Evolutionary conservation across 495 filamentous ascomycete species (phyloP), one percentile per base, ranked within the genome.

Genomic region (Usnea hakonensis): DNA sequence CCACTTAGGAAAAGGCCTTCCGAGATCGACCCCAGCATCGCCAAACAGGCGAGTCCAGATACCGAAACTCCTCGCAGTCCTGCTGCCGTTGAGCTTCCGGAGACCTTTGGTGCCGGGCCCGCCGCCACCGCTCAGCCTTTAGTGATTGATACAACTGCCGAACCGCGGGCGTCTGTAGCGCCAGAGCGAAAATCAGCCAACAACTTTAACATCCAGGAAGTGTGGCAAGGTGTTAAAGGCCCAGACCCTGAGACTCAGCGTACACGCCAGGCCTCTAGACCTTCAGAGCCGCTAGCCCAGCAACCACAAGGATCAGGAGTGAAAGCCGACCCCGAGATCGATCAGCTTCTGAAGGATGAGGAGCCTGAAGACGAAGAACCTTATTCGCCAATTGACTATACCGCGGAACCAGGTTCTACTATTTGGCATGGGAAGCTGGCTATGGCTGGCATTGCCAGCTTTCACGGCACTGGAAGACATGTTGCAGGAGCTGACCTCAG

Each of bases 261-360:
- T 37, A 38, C 68, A 43, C 68, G 73, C 7, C 69, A 78, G 38
- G 66, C 74, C 37, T 74, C 71, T n/a, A 78, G 79, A 46, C 78
- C 77, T 54, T 62, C 73, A 60, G 81, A 83, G 59, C 73, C 60
- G 33, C 48, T 57, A 16, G 32, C 57, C 41, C 73, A 74, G 35
- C 60, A 60, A 54, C 40, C 64, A 72, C 56, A 74, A 65, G 75
- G 79, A 61, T 73, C 89, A 65, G 82, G 78, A 6, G 76, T 78
- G 11, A 69, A 70, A 58, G 83, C 82, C 19, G 94, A 98, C 72
- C 83, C 90, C 19, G 94, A 98, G 63, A 91, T 98, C 46, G 94
- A 98, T 72, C 83, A 89, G 56, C 75, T 98, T 53, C 80, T 98
- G 6, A 85, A 90, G 68, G 91, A 96, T 63, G 87, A 90, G 57